Percentiles rank a stretch among this genome's conserved stretches.
Evolutionary conservation across 2,329 filamentous ascomycete genomes (phyloP).

Genomic region (Diplodia mutila): DNA sequence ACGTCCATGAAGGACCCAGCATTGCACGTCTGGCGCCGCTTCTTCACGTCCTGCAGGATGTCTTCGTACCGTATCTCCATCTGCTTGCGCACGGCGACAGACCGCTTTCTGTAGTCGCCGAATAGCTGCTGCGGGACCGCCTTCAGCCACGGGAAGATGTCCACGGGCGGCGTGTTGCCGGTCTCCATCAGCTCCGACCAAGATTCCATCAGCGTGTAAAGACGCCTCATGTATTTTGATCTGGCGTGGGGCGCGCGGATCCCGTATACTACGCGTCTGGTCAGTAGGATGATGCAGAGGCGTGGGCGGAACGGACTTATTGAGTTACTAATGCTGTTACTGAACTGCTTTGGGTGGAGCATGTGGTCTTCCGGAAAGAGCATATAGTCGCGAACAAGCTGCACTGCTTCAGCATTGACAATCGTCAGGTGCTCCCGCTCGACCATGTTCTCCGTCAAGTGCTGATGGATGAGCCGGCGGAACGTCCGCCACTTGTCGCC

Average conservation of each 20-base stretch:
- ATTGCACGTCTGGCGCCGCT: constrained; percentile 17
- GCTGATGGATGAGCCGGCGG: constrained; percentile 53
- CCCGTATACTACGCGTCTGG: too few relatives aligned
- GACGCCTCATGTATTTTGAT: constrained; percentile 43
- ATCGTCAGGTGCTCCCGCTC: constrained; percentile 50
- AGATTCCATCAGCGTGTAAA: constrained; percentile 49
- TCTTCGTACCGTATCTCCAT: neutral
- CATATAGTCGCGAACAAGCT: constrained; percentile 53
- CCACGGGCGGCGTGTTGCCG: constrained; percentile 55
- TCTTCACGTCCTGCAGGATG: neutral
- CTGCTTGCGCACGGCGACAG: neutral
- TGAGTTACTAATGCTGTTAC: constrained; percentile 54
- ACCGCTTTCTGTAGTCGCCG: neutral
- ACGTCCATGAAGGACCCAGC: constrained; percentile 35
- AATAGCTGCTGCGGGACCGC: neutral
- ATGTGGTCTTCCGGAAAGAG: constrained; percentile 49
- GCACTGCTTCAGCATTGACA: constrained; percentile 53
- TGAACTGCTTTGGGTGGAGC: constrained; percentile 53
- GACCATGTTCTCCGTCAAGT: constrained; percentile 51
- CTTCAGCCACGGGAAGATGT: constrained; percentile 44
- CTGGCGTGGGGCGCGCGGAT: too few relatives aligned
- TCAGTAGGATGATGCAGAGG: too few relatives aligned
- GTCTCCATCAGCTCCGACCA: constrained; percentile 50
- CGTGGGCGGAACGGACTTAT: too few relatives aligned
- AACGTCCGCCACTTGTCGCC: constrained; percentile 50